Base-by-base conservation (phyloP, 106 monocot genomes). In the Gastrodia elata region DNA sequence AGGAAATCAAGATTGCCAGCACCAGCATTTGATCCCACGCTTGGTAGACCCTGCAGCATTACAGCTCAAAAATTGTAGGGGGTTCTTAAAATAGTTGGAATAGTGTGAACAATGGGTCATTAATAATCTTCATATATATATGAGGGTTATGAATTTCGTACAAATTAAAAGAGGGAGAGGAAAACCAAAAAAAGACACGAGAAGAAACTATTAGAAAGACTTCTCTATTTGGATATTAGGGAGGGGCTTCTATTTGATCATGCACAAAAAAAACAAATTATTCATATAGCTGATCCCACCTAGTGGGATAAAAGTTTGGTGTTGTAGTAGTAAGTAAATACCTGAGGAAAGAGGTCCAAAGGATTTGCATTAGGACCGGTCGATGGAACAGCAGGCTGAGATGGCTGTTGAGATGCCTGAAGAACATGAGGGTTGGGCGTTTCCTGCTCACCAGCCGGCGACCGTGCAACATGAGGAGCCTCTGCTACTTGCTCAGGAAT, bases 301-400 rank as follows among this genome's bases (percentile, higher is more conserved):
- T n/a, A n/a, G n/a, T n/a, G n/a, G n/a, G n/a, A n/a, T n/a, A n/a
- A n/a, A n/a, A n/a, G n/a, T n/a, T n/a, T n/a, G n/a, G n/a, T n/a
- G n/a, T n/a, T n/a, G n/a, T n/a, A n/a, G n/a, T n/a, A n/a, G n/a
- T n/a, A n/a, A n/a, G 68, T 32, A 61, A 32, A 20, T 70, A 88
- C 94, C 84, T 86, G 94, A 82, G 88, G 91, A 68, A 91, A 91
- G 58, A 94, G 88, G 71, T 94, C 84, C 75, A 94, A 68, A 65
- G 90, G 94, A 81, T 84, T 94, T 64, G 88, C 84, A 83, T 94
- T 91, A 8, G 94, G 94, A 13, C 88, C 91, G 24, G 76, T 28
- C 2, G 88, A 75, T 46, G 87, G 79, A 71, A 82, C 75, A 42
- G 82, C 69, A 77, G 90, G 43, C 27, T 78, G 83, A 38, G 27